Evolutionary conservation across 1,139 yeast species (phyloP), one percentile per base, ranked within the genome.

Genomic region (Yamadazyma kanchanaburiensis): DNA sequence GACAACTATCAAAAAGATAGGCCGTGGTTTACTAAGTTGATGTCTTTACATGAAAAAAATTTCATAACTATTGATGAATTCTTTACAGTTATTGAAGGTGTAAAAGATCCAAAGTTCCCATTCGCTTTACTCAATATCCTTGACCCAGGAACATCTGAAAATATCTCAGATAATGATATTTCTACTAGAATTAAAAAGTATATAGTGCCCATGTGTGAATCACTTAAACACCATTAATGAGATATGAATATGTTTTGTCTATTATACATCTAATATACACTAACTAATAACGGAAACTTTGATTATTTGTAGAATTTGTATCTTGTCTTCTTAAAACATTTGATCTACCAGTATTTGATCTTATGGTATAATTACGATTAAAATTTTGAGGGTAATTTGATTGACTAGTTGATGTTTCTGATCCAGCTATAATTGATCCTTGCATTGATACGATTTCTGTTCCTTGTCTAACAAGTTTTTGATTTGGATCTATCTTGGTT

Each of bases 31-130:
- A 60, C 55, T 34, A 60, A 54, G 32, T 49, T 62, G 27, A 49
- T 64, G 14, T 42, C 49, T 4, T 44, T 63, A 23, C 55, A 57
- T 36, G 65, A 60, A 21, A 41, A 46, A 4, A 57, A 57, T 3
- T 51, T 48, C 25, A 39, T 64, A 4, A 48, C 54, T 4, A 51
- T 57, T 2, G 53, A 53, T 22, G 70, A 64, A 18, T 66, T 64
- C 10, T 48, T 64, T 22, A 42, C 55, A 9, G 54, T 64, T 2
- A 55, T 66, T 29, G 67, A 60, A 34, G 70, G 69, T 1, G 64
- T 64, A 0, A 43, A 68, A 32, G 70, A 64, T 37, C 55, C 57
- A n/a, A 62, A 58, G 33, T 60, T 64, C 16, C 70, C 70, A 1
- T 38, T 57, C 15, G 60, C 62, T 26, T 58, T 64, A 64, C 49